A percentile compares a stretch with the other conserved stretches of the same genome.
Conservation (phyloP, 495 filamentous ascomycete species). For the Hyaloscypha bicolor region DNA sequence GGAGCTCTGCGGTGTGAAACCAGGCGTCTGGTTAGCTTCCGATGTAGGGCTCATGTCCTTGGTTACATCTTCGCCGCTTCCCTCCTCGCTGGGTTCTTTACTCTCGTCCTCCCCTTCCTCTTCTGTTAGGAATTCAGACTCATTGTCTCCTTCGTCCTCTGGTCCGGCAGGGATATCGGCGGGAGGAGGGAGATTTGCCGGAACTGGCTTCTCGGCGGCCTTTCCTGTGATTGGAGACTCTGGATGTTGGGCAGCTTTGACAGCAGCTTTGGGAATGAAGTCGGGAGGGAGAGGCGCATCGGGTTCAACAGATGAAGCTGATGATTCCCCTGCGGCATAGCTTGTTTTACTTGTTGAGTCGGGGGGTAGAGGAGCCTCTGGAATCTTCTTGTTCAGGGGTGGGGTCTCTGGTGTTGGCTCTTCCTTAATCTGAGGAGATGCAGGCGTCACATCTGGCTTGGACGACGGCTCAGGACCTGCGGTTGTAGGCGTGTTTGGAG, state of each 20-base stretch:
- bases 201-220: conserved; percentile 36
- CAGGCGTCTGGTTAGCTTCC: conserved; percentile 53
- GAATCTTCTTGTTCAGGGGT: conserved; percentile 11
- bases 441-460: conserved; percentile 15
- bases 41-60: conserved; percentile 64
- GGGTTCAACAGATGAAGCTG: conserved; percentile 50
- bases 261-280: conserved; percentile 39
- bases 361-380: conserved; percentile 71
- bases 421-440: conserved; percentile 40
- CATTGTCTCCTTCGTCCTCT: conserved; percentile 36
- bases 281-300: conserved; percentile 66
- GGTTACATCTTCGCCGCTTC: conserved; percentile 65
- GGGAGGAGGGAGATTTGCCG: conserved; percentile 38
- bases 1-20: conserved; percentile 66
- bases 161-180: conserved; percentile 37
- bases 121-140: conserved; percentile 35
- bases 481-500: conserved; percentile 18
- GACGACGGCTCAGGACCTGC: background rate
- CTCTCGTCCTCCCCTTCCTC: conserved; percentile 45
- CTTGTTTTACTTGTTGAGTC: conserved; percentile 70
- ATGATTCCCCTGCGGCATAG: conserved; percentile 68
- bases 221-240: conserved; percentile 36
- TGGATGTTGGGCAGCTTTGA: conserved; percentile 21
- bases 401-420: conserved; percentile 29
- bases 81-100: conserved; percentile 52